Evolutionary conservation across 2,329 filamentous ascomycete genomes (phyloP).

Genomic region (Phialemoniopsis sp.): DNA sequence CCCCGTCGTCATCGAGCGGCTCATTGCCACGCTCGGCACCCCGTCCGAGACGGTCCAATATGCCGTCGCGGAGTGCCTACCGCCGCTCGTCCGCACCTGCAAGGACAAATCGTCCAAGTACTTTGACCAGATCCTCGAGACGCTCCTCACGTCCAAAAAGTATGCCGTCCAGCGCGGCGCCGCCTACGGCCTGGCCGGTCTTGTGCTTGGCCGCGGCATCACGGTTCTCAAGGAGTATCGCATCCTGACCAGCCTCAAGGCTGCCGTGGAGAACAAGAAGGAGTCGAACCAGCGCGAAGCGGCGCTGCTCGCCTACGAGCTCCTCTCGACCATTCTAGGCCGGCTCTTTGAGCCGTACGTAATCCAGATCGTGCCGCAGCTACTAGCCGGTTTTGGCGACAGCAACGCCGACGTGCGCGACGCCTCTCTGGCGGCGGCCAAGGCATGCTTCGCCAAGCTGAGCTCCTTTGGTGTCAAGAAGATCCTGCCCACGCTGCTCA

Average conservation of each 20-base stretch:
- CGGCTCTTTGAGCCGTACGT: constrained; percentile 94
- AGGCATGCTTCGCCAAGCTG: constrained; percentile 87
- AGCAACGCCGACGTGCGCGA: constrained; percentile 84
- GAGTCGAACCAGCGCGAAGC: constrained; percentile 85
- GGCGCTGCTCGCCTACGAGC: constrained; percentile 83
- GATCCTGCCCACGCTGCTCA: constrained; percentile 84
- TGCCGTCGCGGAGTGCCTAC: constrained; percentile 89
- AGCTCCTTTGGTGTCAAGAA: constrained; percentile 96
- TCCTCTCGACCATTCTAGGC: constrained; percentile 81
- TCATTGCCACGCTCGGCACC: constrained; percentile 84
- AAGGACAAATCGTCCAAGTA: constrained; percentile 75
- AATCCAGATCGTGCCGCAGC: constrained; percentile 88
- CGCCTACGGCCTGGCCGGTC: constrained; percentile 88
- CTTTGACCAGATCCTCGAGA: constrained; percentile 74
- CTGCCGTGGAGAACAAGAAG: constrained; percentile 92
- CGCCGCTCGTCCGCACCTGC: constrained; percentile 81
- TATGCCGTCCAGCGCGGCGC: constrained; percentile 92
- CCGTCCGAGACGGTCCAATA: constrained; percentile 97
- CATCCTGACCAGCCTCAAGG: constrained; percentile 75
- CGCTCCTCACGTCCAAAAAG: constrained; percentile 80
- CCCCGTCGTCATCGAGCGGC: constrained; percentile 79
- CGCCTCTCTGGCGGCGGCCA: constrained; percentile 86
- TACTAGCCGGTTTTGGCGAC: constrained; percentile 87
- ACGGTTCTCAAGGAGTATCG: constrained; percentile 77
- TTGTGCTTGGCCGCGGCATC: constrained; percentile 85